Evolutionary conservation across 169 alveolate genomes (phyloP).

Genomic region (Eimeria brunetti): DNA sequence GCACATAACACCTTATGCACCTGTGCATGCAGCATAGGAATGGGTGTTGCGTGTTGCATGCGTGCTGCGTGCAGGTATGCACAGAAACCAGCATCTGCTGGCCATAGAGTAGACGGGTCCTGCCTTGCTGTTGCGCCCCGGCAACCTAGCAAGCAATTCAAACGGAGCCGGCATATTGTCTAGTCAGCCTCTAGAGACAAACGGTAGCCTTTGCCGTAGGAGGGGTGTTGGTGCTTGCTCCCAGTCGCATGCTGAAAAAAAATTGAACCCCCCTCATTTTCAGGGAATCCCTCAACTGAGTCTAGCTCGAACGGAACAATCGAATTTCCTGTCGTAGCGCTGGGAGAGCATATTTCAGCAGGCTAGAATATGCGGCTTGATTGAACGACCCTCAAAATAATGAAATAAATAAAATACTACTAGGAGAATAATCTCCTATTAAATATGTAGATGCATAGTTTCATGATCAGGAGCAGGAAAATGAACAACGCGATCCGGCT

Average conservation of each 20-base stretch:
- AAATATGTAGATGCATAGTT: no score
- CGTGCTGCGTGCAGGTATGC: neutral
- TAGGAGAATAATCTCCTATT: no score
- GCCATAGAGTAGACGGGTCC: neutral
- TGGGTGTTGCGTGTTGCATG: neutral
- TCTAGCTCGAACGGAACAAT: neutral
- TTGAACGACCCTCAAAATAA: no score
- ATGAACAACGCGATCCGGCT: neutral
- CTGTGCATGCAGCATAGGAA: neutral
- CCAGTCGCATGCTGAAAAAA: no score
- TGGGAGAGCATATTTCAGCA: neutral
- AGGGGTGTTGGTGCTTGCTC: no score
- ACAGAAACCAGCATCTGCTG: neutral
- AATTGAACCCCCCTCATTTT: no score
- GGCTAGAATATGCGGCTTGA: no score
- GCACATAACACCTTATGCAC: neutral
- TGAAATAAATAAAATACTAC: no score
- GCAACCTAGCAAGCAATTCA: no score
- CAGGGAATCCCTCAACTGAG: neutral
- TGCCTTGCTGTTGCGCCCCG: neutral
- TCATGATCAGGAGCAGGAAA: neutral
- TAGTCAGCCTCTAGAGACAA: neutral
- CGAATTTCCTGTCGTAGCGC: neutral
- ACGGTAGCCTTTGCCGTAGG: neutral
- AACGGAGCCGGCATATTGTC: no score